phyloP scores from a whole-genome alignment of 1,284 basidiomycete species.

The Trametes hirsuta region DNA sequence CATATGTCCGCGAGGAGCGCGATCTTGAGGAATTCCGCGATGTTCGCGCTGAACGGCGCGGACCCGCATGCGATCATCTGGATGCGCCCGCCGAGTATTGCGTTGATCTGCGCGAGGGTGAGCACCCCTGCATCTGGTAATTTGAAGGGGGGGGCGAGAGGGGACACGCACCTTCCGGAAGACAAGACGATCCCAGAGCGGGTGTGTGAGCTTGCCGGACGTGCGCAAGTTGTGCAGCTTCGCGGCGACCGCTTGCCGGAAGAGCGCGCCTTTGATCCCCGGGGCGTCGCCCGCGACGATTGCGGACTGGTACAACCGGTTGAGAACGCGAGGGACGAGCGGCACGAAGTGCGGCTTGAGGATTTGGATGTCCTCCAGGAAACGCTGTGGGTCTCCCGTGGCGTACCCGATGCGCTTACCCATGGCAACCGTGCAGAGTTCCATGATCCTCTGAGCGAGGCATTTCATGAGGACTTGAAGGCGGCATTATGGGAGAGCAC shows the following conservation, averaged over 20 bases:
- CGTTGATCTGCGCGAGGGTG: slow-evolving; percentile 37
- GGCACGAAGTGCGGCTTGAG: slow-evolving; percentile 86
- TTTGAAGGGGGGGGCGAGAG: neutral
- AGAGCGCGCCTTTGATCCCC: slow-evolving; percentile 85
- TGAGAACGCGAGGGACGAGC: slow-evolving; percentile 86
- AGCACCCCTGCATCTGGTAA: too few relatives aligned
- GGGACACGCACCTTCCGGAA: slow-evolving; percentile 78
- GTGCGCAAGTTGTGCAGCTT: slow-evolving; percentile 81
- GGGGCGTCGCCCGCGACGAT: slow-evolving; percentile 80
- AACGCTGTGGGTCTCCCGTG: slow-evolving; percentile 85
- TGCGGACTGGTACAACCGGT: slow-evolving; percentile 81
- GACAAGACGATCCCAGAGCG: slow-evolving; percentile 89
- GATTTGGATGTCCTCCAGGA: slow-evolving; percentile 89
- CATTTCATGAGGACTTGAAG: neutral
- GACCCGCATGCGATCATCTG: slow-evolving; percentile 74
- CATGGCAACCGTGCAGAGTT: slow-evolving; percentile 56
- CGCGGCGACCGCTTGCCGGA: slow-evolving; percentile 78
- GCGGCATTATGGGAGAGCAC: neutral
- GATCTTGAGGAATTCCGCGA: slow-evolving; percentile 85
- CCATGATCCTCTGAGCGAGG: slow-evolving; percentile 56
- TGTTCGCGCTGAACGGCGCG: slow-evolving; percentile 80
- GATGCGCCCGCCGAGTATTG: slow-evolving; percentile 83
- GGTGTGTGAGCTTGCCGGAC: slow-evolving; percentile 77
- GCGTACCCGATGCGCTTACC: slow-evolving; percentile 87
- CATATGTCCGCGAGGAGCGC: slow-evolving; percentile 73